Conservation (phyloP, 371 early-diverging fungal species). For the Capniomyces stellatus region DNA sequence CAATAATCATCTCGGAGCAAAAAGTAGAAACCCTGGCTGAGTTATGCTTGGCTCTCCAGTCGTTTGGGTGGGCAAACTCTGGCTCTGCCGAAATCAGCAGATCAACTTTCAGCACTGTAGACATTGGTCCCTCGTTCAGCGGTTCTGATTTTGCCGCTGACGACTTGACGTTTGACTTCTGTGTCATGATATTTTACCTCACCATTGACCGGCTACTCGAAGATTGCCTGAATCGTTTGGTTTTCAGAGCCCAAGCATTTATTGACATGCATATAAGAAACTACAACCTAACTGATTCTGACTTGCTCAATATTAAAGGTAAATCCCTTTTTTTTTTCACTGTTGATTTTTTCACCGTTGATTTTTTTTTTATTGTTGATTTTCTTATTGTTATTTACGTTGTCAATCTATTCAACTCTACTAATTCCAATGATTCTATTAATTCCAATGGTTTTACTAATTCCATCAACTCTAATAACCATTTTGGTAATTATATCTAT, state of each 20-base stretch:
- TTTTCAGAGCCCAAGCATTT: conserved; percentile 65
- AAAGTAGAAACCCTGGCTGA: conserved; percentile 60
- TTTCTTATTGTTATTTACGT: too few species aligned
- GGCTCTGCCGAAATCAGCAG: not conserved
- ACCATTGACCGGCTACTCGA: conserved; percentile 54
- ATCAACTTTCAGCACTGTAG: not conserved
- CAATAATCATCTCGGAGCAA: conserved; percentile 65
- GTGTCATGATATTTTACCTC: conserved; percentile 31
- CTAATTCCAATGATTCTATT: too few species aligned
- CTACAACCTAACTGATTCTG: conserved; percentile 3
- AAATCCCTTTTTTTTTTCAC: not conserved
- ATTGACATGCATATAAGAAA: conserved; percentile 44
- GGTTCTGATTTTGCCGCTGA: not conserved
- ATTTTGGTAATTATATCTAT: too few species aligned
- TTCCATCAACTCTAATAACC: too few species aligned
- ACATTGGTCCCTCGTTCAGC: too few species aligned
- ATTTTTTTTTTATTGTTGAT: too few species aligned
- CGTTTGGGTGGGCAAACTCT: not conserved
- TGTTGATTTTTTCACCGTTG: not conserved
- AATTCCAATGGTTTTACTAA: too few species aligned
- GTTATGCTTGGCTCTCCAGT: conserved; percentile 48
- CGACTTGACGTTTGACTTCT: not conserved
- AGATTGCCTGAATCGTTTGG: conserved; percentile 68
- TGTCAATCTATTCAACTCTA: too few species aligned
- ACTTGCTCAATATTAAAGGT: not conserved